A percentile compares a stretch with the other conserved stretches of the same genome.
These are phyloP conservation scores for Diplodia scrobiculata DNA, from an alignment of 2,329 filamentous ascomycete species.

Conservation along the genomic window DNA sequence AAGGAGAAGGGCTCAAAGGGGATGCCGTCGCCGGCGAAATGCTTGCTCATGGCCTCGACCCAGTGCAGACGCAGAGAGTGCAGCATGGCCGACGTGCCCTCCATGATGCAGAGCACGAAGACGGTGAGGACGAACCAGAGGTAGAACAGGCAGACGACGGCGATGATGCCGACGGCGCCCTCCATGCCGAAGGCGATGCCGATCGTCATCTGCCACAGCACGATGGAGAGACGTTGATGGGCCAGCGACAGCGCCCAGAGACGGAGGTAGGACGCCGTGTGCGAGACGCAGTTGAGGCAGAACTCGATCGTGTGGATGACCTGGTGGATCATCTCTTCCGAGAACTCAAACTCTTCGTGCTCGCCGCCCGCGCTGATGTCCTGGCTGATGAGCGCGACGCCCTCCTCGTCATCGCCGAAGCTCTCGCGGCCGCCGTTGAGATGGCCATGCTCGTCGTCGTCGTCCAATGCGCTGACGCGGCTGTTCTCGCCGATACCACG, in stretches of 20 bases:
- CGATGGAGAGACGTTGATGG: constrained; percentile 94
- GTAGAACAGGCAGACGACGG: constrained; percentile 79
- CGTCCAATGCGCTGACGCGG: constrained; percentile 85
- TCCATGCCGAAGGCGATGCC: constrained; percentile 69
- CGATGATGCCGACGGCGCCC: constrained; percentile 71
- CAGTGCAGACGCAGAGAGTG: constrained; percentile 89
- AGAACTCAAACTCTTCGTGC: constrained; percentile 96
- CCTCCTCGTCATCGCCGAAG: constrained; percentile 75
- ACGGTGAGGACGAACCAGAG: constrained; percentile 87
- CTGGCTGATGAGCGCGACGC: constrained; percentile 83
- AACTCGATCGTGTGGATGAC: constrained; percentile 99
- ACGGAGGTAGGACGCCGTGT: constrained; percentile 97
- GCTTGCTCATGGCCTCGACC: constrained; percentile 98
- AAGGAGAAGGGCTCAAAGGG: constrained; percentile 90
- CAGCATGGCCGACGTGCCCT: constrained; percentile 93
- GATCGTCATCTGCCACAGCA: constrained; percentile 96
- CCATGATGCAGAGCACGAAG: constrained; percentile 85
- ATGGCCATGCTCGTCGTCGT: constrained; percentile 67
- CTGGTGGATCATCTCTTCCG: constrained; percentile 97
- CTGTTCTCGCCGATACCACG: constrained; percentile 87
- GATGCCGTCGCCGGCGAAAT: constrained; percentile 86
- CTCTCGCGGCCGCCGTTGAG: constrained; percentile 65
- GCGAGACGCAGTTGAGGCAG: constrained; percentile 97
- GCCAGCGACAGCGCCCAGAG: constrained; percentile 97
- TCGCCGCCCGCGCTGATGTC: constrained; percentile 73